These are phyloP conservation scores for Zygosaccharomyces siamensis DNA, from an alignment of 805 yeast species.

Conservation along the genomic window DNA sequence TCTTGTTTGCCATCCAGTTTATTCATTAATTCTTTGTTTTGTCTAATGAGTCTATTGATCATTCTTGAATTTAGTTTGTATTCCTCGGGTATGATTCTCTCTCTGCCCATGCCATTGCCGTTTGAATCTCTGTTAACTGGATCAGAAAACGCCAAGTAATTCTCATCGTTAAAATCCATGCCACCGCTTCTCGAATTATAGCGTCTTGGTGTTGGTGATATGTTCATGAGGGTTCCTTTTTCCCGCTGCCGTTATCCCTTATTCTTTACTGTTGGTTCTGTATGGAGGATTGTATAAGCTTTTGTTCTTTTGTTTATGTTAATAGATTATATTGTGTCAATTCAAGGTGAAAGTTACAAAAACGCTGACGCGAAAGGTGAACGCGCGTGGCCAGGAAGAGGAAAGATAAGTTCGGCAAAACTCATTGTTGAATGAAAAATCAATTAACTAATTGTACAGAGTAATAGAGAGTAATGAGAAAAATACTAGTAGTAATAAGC, in stretches of 20 bases:
- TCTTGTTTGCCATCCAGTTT: constrained; percentile 31
- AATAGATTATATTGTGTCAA: background rate
- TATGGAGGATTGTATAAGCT: background rate
- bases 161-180: constrained; percentile 5
- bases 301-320: background rate
- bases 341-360: background rate
- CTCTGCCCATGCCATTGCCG: constrained; percentile 10
- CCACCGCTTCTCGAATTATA: constrained; percentile 18
- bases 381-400: background rate
- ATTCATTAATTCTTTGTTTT: constrained; percentile 35
- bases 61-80: constrained; percentile 36
- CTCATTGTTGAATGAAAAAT: background rate
- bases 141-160: constrained; percentile 12
- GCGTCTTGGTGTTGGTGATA: constrained; percentile 33
- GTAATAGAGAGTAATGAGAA: background rate
- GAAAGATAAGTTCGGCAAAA: background rate
- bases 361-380: background rate
- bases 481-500: background rate
- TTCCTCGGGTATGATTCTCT: constrained; percentile 33
- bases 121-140: constrained; percentile 7
- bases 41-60: constrained; percentile 37
- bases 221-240: constrained; percentile 18
- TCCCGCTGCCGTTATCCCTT: background rate
- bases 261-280: background rate
- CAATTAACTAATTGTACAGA: background rate